phyloP scores from a whole-genome alignment of 495 filamentous ascomycete species.

The Oleoguttula mirabilis region DNA sequence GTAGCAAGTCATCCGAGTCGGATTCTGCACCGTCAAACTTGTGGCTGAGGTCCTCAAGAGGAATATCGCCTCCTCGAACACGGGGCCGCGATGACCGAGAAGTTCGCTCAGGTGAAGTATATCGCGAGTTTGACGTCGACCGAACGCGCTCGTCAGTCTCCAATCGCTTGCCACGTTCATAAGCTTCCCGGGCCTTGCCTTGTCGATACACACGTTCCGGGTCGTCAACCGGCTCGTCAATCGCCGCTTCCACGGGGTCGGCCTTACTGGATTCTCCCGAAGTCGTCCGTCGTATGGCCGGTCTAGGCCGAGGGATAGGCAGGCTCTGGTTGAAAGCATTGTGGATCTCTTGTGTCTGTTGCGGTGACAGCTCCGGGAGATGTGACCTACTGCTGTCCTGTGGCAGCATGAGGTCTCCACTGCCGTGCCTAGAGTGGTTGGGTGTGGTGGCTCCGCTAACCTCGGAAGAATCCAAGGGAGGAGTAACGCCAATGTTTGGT shows the following conservation, averaged over 20 bases:
- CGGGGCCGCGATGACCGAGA: not conserved
- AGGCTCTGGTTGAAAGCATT: constrained; percentile 3
- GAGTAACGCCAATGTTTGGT: not conserved
- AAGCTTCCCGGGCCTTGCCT: constrained; percentile 10
- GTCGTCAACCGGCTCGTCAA: constrained; percentile 10
- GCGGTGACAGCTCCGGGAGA: constrained; percentile 13
- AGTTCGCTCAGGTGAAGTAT: constrained; percentile 13
- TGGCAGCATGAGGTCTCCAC: constrained; percentile 12
- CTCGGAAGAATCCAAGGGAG: not conserved
- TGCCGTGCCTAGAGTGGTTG: constrained; percentile 10
- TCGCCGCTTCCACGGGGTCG: constrained; percentile 2
- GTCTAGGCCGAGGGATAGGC: constrained; percentile 12
- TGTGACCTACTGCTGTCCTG: constrained; percentile 7
- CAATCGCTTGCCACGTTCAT: constrained; percentile 20
- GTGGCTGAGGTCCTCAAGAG: constrained; percentile 24
- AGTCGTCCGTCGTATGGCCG: constrained; percentile 14
- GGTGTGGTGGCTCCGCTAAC: constrained; percentile 3
- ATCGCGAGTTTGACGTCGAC: constrained; percentile 10
- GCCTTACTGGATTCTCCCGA: not conserved
- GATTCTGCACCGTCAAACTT: constrained; percentile 26
- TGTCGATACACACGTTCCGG: constrained; percentile 5
- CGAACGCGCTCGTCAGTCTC: constrained; percentile 16
- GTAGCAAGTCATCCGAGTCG: constrained; percentile 13
- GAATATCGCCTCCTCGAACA: constrained; percentile 27
- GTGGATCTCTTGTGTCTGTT: constrained; percentile 15